Conservation (phyloP, 2,329 filamentous ascomycete genomes). For the Cephalotrichum gorgonifer region DNA sequence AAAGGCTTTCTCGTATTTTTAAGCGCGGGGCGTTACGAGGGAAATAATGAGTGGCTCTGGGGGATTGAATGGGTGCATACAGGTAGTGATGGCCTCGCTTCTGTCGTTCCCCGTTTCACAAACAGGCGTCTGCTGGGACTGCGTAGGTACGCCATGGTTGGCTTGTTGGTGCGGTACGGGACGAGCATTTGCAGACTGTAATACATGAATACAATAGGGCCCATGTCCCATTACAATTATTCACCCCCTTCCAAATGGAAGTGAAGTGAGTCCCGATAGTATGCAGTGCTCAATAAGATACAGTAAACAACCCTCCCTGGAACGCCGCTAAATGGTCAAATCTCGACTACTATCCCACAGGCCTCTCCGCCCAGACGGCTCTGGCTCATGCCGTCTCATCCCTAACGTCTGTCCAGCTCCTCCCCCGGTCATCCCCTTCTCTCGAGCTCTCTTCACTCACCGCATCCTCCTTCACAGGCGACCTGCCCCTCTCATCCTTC, state of each 20-base stretch:
- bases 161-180: not conserved
- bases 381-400: slow-evolving; percentile 7
- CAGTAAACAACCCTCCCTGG: not conserved
- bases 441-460: slow-evolving; percentile 3
- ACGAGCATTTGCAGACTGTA: not conserved
- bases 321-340: not conserved
- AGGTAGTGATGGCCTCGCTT: too few species aligned
- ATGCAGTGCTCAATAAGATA: not conserved
- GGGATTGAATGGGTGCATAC: too few species aligned
- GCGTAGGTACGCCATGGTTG: not conserved
- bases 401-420: slow-evolving; percentile 6
- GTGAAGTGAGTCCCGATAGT: not conserved
- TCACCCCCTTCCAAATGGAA: not conserved
- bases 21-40: not conserved
- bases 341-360: not conserved
- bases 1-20: not conserved
- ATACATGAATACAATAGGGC: not conserved
- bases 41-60: not conserved
- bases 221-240: not conserved
- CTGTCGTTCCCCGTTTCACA: too few species aligned
- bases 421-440: slow-evolving; percentile 7
- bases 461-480: not conserved
- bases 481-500: slow-evolving; percentile 13
- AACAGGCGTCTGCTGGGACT: not conserved
- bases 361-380: too few species aligned